Conservation (phyloP, 2,329 filamentous ascomycete species). For the Botryotinia calthae region DNA sequence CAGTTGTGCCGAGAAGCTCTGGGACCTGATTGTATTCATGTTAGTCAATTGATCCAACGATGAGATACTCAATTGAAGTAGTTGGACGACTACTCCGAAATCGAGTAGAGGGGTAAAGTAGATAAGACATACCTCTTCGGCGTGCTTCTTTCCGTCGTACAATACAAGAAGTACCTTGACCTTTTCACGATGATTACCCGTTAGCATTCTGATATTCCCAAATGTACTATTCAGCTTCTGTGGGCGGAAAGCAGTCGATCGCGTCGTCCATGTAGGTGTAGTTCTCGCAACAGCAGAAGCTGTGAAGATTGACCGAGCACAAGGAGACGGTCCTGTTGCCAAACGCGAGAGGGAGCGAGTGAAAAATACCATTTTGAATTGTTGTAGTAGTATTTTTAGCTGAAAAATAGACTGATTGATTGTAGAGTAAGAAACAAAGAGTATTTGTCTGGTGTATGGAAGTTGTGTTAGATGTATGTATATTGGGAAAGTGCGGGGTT, state of each 20-base stretch:
- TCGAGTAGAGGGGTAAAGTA: constrained; percentile 7
- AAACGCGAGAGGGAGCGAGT: constrained; percentile 36
- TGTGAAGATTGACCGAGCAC: constrained; percentile 24
- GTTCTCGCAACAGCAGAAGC: constrained; percentile 29
- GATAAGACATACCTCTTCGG: constrained; percentile 59
- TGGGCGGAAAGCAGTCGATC: constrained; percentile 7
- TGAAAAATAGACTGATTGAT: background rate
- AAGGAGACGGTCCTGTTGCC: constrained; percentile 25
- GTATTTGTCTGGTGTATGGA: background rate
- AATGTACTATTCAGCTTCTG: constrained; percentile 22
- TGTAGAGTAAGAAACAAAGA: constrained; percentile 7
- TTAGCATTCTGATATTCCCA: constrained; percentile 39
- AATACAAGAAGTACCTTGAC: constrained; percentile 94
- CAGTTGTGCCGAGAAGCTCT: constrained; percentile 78
- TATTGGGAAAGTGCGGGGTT: constrained; percentile 6
- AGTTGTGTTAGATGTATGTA: background rate
- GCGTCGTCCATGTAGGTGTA: constrained; percentile 16
- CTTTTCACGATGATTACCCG: constrained; percentile 48
- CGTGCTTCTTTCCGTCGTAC: constrained; percentile 87
- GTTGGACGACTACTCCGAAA: background rate
- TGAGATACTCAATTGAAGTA: constrained; percentile 22
- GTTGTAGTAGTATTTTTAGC: constrained; percentile 16
- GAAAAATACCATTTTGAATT: constrained; percentile 49
- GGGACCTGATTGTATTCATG: constrained; percentile 55
- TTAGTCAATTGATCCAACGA: background rate